Percentiles rank a stretch among this genome's conserved stretches.
Evolutionary conservation across 805 yeast genomes (phyloP).

Genomic region (Barnettozyma wickerhamii): DNA sequence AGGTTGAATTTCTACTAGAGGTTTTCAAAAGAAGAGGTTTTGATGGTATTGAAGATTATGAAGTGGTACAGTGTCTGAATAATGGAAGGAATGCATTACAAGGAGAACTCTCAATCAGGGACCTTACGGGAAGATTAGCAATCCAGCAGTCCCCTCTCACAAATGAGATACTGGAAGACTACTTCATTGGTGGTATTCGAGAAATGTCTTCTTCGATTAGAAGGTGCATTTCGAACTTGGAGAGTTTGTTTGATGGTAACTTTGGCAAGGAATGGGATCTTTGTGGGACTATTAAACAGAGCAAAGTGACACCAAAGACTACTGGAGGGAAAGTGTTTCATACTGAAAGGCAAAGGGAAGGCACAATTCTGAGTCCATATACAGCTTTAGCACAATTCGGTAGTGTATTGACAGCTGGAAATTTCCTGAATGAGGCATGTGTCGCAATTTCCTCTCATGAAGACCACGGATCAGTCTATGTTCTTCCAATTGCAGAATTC

Average conservation of each 20-base stretch:
- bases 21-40: constrained; percentile 37
- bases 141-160: constrained; percentile 39
- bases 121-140: constrained; percentile 7
- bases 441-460: constrained; percentile 52
- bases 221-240: constrained; percentile 34
- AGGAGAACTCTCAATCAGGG: constrained; percentile 35
- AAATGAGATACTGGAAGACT: constrained; percentile 38
- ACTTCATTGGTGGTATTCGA: constrained; percentile 49
- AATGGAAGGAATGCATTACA: constrained; percentile 50
- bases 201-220: constrained; percentile 39
- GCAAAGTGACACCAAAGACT: background rate
- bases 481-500: constrained; percentile 36
- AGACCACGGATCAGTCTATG: constrained; percentile 38
- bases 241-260: constrained; percentile 37
- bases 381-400: constrained; percentile 40
- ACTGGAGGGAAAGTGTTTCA: no score
- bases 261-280: constrained; percentile 26
- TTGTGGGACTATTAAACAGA: constrained; percentile 27
- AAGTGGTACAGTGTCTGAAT: constrained; percentile 45
- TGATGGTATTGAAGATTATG: constrained; percentile 25
- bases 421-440: constrained; percentile 34
- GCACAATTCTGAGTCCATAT: constrained; percentile 21
- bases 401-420: constrained; percentile 36
- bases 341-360: background rate
- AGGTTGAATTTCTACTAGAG: constrained; percentile 34